Evolutionary conservation across 2,329 filamentous ascomycete genomes (phyloP), one percentile per base, ranked within the genome.

Genomic region (Penicillium sp.): DNA sequence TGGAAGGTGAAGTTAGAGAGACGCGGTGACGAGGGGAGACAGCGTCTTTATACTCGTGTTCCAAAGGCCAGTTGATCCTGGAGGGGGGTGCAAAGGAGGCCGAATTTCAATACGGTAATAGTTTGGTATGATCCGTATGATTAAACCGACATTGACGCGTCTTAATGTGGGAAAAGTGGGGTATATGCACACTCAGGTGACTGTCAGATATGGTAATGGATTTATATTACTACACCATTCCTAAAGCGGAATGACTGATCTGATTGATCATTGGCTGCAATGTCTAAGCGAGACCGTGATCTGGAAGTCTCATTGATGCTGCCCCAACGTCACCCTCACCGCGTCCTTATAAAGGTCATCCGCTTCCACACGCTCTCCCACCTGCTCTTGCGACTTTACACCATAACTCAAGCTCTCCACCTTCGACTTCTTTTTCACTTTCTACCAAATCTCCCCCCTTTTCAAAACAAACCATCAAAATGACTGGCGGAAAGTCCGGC

Each of bases 401-500:
- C 54, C 46, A 32, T 39, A 56, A 56, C 42, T 29, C 45, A 46
- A 46, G 58, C 58, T 57, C 49, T 59, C 57, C 56, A 62, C 60
- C 63, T 31, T 58, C 50, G 24, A 39, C 32, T 39, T 31, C 24
- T 7, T n/a, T n/a, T 26, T 18, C 26, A 31, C 16, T 22, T 16
- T 14, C 5, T 5, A 11, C 29, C 2, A 32, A 39, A 50, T 48
- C 38, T 47, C 37, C 53, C 22, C 47, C 50, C 37, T 46, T n/a
- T 8, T 18, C 24, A 32, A 53, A 55, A n/a, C 68, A 66, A 70
- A 72, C 70, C 68, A 76, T 85, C 88, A 97, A 90, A 89, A 99
- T 99, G 94, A 96, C 94, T 91, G 93, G 93, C 86, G 93, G 94
- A 81, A 99, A 99, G 84, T 97, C 93, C 83, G 94, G 94, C 81